Conservation (phyloP, 1,284 basidiomycete genomes). For the Ustanciosporium gigantosporum region DNA sequence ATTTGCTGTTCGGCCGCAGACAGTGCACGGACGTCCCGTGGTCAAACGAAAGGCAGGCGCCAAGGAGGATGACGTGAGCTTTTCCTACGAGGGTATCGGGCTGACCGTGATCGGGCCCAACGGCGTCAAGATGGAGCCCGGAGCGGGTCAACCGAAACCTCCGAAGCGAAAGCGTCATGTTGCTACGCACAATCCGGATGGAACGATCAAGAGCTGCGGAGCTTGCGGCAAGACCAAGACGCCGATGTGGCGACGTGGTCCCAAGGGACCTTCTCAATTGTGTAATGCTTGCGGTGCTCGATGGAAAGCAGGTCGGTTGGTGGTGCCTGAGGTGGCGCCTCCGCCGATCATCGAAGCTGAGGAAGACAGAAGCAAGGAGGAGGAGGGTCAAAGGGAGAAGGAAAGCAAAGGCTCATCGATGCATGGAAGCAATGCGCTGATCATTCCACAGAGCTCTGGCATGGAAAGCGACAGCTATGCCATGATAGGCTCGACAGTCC, state of each 20-base stretch:
- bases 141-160: conserved; percentile 19
- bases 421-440: conserved; percentile 38
- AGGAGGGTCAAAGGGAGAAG: conserved; percentile 25
- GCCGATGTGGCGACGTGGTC: conserved; percentile 58
- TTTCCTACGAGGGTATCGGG: conserved; percentile 29
- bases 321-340: conserved; percentile 54
- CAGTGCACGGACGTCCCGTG: conserved; percentile 41
- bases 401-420: conserved; percentile 22
- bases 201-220: conserved; percentile 55
- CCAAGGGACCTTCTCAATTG: conserved; percentile 52
- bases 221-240: conserved; percentile 58
- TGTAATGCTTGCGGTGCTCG: conserved; percentile 59
- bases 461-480: conserved; percentile 12
- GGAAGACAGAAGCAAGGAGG: conserved; percentile 14
- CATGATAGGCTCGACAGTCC: conserved; percentile 2
- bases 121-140: conserved; percentile 30
- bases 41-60: conserved; percentile 52
- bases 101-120: conserved; percentile 23
- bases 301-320: conserved; percentile 56
- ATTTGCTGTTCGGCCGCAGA: conserved; percentile 47
- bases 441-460: conserved; percentile 33
- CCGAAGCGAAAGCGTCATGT: conserved; percentile 58
- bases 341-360: conserved; percentile 47
- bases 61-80: conserved; percentile 27
- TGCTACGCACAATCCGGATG: conserved; percentile 58